Evolutionary conservation across 2,329 filamentous ascomycete species (phyloP).

Genomic region (Neodidymelliopsis sp.): DNA sequence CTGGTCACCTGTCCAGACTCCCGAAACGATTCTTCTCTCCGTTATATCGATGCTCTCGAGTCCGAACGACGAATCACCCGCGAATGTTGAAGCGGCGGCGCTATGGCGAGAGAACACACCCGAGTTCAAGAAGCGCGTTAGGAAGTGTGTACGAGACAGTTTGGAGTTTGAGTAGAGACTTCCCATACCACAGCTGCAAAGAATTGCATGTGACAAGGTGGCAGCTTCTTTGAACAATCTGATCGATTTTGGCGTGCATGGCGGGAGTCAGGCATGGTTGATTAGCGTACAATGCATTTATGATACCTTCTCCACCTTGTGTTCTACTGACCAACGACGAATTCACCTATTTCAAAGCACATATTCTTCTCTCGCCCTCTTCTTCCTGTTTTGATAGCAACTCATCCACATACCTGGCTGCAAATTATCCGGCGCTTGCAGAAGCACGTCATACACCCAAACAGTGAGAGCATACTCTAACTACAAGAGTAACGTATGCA

Average conservation of each 20-base stretch:
- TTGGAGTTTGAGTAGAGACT: conserved; percentile 46
- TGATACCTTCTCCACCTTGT: neutral
- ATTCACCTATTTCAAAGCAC: too few relatives aligned
- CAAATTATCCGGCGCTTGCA: too few relatives aligned
- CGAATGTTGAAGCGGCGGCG: conserved; percentile 94
- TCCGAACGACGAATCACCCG: conserved; percentile 95
- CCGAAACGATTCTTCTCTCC: conserved; percentile 95
- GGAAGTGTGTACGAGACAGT: conserved; percentile 74
- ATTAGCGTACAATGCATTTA: conserved; percentile 19
- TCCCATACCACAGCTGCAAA: too few relatives aligned
- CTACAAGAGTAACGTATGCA: too few relatives aligned
- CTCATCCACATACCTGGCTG: too few relatives aligned
- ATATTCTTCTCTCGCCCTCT: too few relatives aligned
- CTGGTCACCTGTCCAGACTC: conserved; percentile 95
- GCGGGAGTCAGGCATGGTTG: conserved; percentile 9
- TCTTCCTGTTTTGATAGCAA: too few relatives aligned
- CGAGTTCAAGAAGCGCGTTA: conserved; percentile 87
- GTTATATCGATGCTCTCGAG: conserved; percentile 99
- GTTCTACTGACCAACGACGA: neutral
- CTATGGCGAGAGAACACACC: conserved; percentile 88
- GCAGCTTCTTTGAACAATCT: neutral
- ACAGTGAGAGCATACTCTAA: too few relatives aligned
- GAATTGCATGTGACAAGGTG: too few relatives aligned
- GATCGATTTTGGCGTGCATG: conserved; percentile 17
- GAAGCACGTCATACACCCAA: too few relatives aligned